These are phyloP conservation scores for Toxoplasma gondii DNA, from an alignment of 169 alveolate species.

Conservation along the genomic window DNA sequence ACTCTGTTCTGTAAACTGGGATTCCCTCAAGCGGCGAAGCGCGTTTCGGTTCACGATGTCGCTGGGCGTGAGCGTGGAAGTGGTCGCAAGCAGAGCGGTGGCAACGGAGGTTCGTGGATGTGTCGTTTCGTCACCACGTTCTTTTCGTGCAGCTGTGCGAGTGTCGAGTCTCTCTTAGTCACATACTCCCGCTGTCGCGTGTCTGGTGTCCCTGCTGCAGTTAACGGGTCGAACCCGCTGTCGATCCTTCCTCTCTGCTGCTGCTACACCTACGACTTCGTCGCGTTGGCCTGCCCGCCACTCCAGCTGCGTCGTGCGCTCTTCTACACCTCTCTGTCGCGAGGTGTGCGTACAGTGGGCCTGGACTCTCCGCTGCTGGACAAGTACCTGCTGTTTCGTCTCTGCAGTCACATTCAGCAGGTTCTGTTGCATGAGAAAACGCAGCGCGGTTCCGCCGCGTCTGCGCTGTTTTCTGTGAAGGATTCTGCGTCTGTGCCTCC, in stretches of 20 bases:
- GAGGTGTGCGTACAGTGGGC: neutral
- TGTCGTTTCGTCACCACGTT: no score
- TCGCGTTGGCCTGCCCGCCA: slow-evolving; percentile 45
- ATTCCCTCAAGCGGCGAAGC: no score
- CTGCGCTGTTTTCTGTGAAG: neutral
- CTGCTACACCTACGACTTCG: slow-evolving; percentile 55
- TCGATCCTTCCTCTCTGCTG: slow-evolving; percentile 54
- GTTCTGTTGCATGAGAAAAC: neutral
- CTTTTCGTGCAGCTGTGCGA: no score
- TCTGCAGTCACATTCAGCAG: slow-evolving; percentile 64
- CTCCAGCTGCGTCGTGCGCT: slow-evolving; percentile 46
- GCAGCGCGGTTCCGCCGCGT: neutral
- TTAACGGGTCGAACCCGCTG: slow-evolving; percentile 46
- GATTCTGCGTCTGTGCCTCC: neutral
- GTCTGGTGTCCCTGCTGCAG: slow-evolving; percentile 9
- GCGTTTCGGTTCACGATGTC: no score
- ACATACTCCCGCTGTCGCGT: no score
- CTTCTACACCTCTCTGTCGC: slow-evolving; percentile 7
- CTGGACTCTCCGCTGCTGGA: slow-evolving; percentile 28
- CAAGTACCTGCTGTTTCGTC: slow-evolving; percentile 48
- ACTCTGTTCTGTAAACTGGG: no score
- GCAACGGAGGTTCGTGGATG: no score
- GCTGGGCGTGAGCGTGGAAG: no score
- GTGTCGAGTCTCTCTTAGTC: no score
- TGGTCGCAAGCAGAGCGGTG: no score